A percentile compares a stretch with the other conserved stretches of the same genome.
Evolutionary conservation across 306 rosid species (phyloP).

Genomic region (Vigna reflexopilosa): DNA sequence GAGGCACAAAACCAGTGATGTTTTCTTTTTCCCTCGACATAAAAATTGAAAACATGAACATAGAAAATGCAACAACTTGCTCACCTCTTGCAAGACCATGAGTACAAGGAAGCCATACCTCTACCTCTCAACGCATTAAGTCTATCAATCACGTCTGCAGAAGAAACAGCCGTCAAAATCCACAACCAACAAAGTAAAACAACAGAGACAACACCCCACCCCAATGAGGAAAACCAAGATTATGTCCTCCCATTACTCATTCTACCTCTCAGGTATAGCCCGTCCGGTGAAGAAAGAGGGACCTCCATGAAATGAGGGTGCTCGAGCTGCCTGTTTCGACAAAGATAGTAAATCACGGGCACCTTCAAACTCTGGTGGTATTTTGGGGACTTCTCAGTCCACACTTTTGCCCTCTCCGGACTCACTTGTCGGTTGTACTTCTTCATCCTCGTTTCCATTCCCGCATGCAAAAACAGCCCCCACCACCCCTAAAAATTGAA

Average conservation of each 20-base stretch:
- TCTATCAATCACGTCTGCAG: conserved; percentile 85
- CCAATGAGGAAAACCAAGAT: not conserved
- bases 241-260: not conserved
- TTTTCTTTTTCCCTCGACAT: not conserved
- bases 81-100: conserved; percentile 99
- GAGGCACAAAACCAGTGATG: conserved; percentile 3
- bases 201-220: not conserved
- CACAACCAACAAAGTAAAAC: not conserved
- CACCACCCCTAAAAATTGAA: conserved; percentile 31
- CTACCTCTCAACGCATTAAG: conserved; percentile 86
- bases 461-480: conserved; percentile 46
- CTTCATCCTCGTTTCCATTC: conserved; percentile 83
- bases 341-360: conserved; percentile 85
- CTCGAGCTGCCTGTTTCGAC: conserved; percentile 86
- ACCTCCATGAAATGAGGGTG: conserved; percentile 99
- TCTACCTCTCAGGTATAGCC: conserved; percentile 85
- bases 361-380: conserved; percentile 85
- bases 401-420: conserved; percentile 93
- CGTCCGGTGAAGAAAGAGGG: conserved; percentile 76
- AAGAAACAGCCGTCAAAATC: conserved; percentile 44
- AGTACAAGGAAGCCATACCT: conserved; percentile 90
- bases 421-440: conserved; percentile 78
- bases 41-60: conserved; percentile 38
- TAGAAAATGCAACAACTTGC: conserved; percentile 24
- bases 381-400: conserved; percentile 96